Conservation (phyloP, 257 asterid genomes). For the Fraxinus pennsylvanica region DNA sequence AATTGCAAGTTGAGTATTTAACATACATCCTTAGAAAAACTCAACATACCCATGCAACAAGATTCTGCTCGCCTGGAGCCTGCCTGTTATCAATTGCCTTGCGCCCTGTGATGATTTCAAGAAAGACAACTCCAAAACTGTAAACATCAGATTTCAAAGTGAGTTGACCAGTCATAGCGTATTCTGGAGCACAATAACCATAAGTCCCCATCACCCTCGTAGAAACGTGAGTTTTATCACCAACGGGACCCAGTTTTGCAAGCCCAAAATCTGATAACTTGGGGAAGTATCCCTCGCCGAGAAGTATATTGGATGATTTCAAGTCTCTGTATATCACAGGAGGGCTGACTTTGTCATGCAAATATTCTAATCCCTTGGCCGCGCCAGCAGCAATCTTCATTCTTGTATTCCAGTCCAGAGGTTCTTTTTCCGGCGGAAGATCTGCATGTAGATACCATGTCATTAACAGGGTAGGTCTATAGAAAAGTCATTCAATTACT, state of each 20-base stretch:
- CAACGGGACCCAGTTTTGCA: constrained; percentile 96
- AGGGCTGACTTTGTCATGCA: constrained; percentile 64
- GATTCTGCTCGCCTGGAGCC: constrained; percentile 86
- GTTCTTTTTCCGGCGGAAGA: constrained; percentile 66
- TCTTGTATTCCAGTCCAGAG: constrained; percentile 65
- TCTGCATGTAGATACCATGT: constrained; percentile 48
- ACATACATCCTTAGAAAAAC: not conserved
- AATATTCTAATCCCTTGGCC: constrained; percentile 59
- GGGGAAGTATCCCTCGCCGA: constrained; percentile 84
- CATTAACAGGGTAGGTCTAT: not conserved
- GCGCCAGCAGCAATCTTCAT: constrained; percentile 72
- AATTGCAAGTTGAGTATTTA: not conserved
- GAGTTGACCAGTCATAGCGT: constrained; percentile 99
- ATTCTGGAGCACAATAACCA: constrained; percentile 98
- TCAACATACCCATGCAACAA: constrained; percentile 90
- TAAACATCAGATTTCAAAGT: constrained; percentile 94
- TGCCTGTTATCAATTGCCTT: constrained; percentile 82
- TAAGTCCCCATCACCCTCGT: constrained; percentile 99
- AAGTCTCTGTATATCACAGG: constrained; percentile 81
- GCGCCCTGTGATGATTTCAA: constrained; percentile 92
- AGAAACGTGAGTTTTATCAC: constrained; percentile 96
- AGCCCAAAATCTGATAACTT: constrained; percentile 95
- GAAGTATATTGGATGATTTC: constrained; percentile 93
- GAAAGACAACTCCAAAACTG: constrained; percentile 98
- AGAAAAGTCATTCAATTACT: not conserved